Evolutionary conservation across 2,329 filamentous ascomycete species (phyloP), one percentile per base, ranked within the genome.

Genomic region (Claviceps monticola): DNA sequence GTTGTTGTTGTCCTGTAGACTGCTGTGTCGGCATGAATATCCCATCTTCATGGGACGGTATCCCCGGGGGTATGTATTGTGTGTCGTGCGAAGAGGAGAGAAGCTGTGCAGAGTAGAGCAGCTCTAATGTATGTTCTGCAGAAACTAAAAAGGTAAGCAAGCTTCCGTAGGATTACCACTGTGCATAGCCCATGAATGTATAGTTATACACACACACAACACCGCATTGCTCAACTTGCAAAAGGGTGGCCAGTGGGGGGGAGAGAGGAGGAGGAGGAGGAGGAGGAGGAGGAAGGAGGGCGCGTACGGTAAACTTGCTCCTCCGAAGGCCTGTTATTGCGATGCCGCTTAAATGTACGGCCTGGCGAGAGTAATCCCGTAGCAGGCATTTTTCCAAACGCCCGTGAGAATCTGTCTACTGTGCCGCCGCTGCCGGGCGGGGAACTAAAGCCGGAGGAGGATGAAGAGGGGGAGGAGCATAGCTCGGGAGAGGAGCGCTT

Each of bases 401-500:
- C n/a, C 49, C 42, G 46, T 13, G 61, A 60, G 46, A 56, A 55
- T 52, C 67, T 62, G 54, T 66, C 62, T 55, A 68, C 64, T 26
- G 23, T 23, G 6, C 9, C 41, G 34, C 66, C 58, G 48, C 62
- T 55, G 54, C 49, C 52, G 43, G 53, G 48, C 46, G 53, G 51
- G 42, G 55, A 57, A 5, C 63, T 57, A 34, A 67, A 66, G 56
- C 21, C 71, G 44, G 70, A 68, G 54, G 67, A 69, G 44, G 72
- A 68, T 9, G 75, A 64, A 6, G 63, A 65, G 49, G 70, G 72
- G 38, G 70, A 70, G 38, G 70, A 67, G 48, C 72, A 75, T 53
- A 80, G 68, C 61, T 80, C 77, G 21, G 76, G 77, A 51, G 75
- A 71, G 58, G 79, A 83, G 44, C 79, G 74, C 70, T 83, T 84